phyloP scores from a whole-genome alignment of 495 filamentous ascomycete genomes.

The Chlorociboria aeruginascens region DNA sequence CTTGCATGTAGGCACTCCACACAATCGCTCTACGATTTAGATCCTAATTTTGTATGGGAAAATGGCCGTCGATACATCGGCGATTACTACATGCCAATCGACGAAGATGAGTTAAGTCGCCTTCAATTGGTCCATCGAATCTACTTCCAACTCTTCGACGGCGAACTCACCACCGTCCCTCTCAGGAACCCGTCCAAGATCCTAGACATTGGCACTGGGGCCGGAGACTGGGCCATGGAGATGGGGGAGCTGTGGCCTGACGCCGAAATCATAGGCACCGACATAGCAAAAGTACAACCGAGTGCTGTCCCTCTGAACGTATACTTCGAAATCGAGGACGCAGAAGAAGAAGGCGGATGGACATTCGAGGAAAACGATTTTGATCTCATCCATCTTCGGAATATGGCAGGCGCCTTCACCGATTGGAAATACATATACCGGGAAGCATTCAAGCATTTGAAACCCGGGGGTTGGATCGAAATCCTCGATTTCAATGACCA shows the following conservation, averaged over 20 bases:
- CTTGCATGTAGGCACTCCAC: conserved; percentile 36
- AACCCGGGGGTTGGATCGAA: conserved; percentile 56
- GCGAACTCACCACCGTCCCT: conserved; percentile 45
- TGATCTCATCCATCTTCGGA: conserved; percentile 55
- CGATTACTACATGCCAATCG: conserved; percentile 65
- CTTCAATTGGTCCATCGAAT: conserved; percentile 56
- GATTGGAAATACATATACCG: conserved; percentile 51
- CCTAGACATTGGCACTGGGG: conserved; percentile 57
- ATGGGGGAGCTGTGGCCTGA: conserved; percentile 52
- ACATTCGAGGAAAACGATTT: conserved; percentile 42
- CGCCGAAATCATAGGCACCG: conserved; percentile 54
- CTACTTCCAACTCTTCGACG: conserved; percentile 47
- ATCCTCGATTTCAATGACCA: conserved; percentile 41
- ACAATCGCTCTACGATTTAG: conserved; percentile 43
- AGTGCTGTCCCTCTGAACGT: conserved; percentile 48
- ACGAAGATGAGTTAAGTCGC: conserved; percentile 61
- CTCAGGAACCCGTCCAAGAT: conserved; percentile 41
- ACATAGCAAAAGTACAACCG: conserved; percentile 42
- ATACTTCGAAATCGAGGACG: conserved; percentile 60
- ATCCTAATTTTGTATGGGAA: conserved; percentile 44
- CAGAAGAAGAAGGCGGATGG: conserved; percentile 39
- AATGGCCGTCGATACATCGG: conserved; percentile 58
- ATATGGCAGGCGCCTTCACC: conserved; percentile 48
- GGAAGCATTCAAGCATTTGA: conserved; percentile 46
- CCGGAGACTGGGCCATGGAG: conserved; percentile 65